Evolutionary conservation across 1,139 yeast species (phyloP).

Genomic region (Meyerozyma elateridarum): DNA sequence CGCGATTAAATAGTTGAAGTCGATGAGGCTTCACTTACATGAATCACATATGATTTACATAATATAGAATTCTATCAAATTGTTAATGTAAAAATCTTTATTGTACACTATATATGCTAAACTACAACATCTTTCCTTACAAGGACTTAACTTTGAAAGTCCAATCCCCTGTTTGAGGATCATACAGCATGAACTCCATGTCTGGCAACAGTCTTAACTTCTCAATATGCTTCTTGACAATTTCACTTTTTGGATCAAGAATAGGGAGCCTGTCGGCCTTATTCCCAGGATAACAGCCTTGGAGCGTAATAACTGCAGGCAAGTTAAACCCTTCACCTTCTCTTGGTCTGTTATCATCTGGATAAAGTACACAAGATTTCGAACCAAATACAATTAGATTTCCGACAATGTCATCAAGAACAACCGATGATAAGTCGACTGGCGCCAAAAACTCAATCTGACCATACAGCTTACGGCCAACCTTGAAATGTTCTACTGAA

Average conservation of each 20-base stretch:
- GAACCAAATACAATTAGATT: constrained; percentile 56
- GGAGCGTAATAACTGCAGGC: constrained; percentile 66
- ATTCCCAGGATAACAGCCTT: constrained; percentile 73
- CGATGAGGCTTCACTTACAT: too few species aligned
- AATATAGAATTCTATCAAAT: too few species aligned
- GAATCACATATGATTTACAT: too few species aligned
- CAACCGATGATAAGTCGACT: constrained; percentile 71
- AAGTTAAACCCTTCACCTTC: constrained; percentile 81
- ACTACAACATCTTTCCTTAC: too few species aligned
- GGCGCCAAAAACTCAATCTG: constrained; percentile 70
- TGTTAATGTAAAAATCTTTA: too few species aligned
- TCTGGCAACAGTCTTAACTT: constrained; percentile 58
- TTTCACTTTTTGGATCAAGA: constrained; percentile 71
- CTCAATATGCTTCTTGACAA: constrained; percentile 64
- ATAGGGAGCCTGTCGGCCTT: constrained; percentile 71
- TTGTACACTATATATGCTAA: too few species aligned
- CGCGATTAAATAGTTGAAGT: too few species aligned
- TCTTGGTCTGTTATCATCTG: constrained; percentile 62
- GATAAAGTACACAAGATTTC: constrained; percentile 67
- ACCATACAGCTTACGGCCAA: constrained; percentile 83
- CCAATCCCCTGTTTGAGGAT: constrained; percentile 80
- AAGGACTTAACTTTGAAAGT: constrained; percentile 48
- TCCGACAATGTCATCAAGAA: constrained; percentile 62
- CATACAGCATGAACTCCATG: constrained; percentile 69
- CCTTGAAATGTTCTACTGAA: constrained; percentile 57